Evolutionary conservation across 805 yeast genomes (phyloP), one percentile per base, ranked within the genome.

Genomic region (Ogataea nitratoaversa): DNA sequence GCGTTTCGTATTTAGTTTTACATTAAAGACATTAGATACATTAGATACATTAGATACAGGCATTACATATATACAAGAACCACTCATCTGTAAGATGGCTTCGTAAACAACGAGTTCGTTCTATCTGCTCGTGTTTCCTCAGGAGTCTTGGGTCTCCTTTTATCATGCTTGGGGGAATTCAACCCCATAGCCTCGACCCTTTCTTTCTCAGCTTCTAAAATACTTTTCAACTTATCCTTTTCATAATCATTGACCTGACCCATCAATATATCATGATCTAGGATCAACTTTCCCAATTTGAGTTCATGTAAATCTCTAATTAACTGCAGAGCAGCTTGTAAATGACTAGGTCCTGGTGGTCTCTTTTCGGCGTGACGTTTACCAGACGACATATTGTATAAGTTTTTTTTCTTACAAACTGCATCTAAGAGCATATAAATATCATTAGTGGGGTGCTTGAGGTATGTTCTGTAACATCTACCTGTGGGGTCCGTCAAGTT

Each of bases 361-460:
- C 8, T 28, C 19, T 22, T 29, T 14, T 20, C 19, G 40, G 79
- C 79, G 55, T 79, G 81, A 40, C 61, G 71, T 19, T 49, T 56
- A 35, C 46, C 40, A 36, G 59, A 56, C 9, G 63, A 61, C 17
- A 38, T 47, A n/a, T 38, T 46, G 33, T 41, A 36, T 35, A 57
- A 53, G 5, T 61, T 60, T 19, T 69, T 59, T 16, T 59, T 58
- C 40, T 59, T 64, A 11, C 79, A 78, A 8, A 82, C 67, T 13
- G 70, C 63, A 34, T 57, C 56, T 25, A 87, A 59, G 17, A 88
- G 65, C 42, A 70, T 76, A 40, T 75, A 70, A 2, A 88, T 68
- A 47, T 81, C 75, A 57, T 89, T 89, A 0, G 95, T 86, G 1
- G 95, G 95, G 24, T 67, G 63, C 8, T 64, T 49, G 48, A 77